A percentile compares a stretch with the other conserved stretches of the same genome.
Evolutionary conservation across 306 rosid genomes (phyloP).

Genomic region (Sicyos baderoa): DNA sequence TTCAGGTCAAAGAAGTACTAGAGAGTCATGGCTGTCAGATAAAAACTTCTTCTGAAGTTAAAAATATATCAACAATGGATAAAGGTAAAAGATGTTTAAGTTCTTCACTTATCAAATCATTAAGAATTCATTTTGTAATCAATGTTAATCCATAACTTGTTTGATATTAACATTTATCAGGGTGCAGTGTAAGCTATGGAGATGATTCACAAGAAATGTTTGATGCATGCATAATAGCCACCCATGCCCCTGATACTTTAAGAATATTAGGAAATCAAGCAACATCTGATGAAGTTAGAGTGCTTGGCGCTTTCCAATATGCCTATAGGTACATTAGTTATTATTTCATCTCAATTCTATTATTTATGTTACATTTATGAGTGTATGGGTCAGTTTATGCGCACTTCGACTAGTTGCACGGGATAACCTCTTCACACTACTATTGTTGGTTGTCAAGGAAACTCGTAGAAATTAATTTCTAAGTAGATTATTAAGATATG

Average conservation of each 20-base stretch:
- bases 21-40: conserved; percentile 51
- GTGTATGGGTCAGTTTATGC: too few relatives aligned
- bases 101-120: too few relatives aligned
- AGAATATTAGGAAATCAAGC: conserved; percentile 65
- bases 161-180: conserved; percentile 29
- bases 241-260: conserved; percentile 78
- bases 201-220: conserved; percentile 51
- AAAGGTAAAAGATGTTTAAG: too few relatives aligned
- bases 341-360: too few relatives aligned
- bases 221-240: conserved; percentile 56
- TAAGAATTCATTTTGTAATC: too few relatives aligned
- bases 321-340: conserved; percentile 45
- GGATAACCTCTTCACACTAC: too few relatives aligned
- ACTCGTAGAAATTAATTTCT: too few relatives aligned
- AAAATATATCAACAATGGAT: conserved; percentile 25
- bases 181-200: conserved; percentile 42
- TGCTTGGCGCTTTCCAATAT: conserved; percentile 85
- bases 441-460: too few relatives aligned
- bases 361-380: too few relatives aligned
- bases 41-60: conserved; percentile 41
- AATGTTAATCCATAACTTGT: too few relatives aligned
- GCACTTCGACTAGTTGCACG: too few relatives aligned
- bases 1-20: conserved; percentile 57
- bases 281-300: conserved; percentile 55
- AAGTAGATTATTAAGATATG: too few relatives aligned